Conservation (phyloP, 148 eudicot species). For the Arbutus unedo region DNA sequence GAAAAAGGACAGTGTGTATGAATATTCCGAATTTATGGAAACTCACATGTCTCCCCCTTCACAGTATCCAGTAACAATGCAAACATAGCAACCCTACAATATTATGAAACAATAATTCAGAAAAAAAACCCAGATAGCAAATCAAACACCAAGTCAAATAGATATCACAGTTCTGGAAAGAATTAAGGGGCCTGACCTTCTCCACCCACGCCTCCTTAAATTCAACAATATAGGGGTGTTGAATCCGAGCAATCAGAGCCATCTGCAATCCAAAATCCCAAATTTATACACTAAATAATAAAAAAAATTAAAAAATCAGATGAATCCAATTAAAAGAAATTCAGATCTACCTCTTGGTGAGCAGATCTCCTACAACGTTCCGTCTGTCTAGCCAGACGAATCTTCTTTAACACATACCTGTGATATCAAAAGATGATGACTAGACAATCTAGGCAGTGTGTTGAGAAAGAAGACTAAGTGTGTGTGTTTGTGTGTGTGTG, state of each 20-base stretch:
- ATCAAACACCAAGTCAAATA: not conserved
- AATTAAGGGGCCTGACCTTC: constrained; percentile 52
- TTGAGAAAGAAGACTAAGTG: not conserved
- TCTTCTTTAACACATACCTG: constrained; percentile 95
- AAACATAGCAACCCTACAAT: constrained; percentile 95
- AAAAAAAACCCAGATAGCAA: not conserved
- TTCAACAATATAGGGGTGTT: constrained; percentile 92
- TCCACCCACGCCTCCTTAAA: constrained; percentile 99
- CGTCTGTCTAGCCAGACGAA: constrained; percentile 94
- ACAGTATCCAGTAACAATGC: constrained; percentile 96
- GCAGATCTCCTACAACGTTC: constrained; percentile 98
- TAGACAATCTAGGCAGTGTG: not conserved
- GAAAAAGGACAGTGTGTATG: not conserved
- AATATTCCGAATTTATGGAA: not conserved
- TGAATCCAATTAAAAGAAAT: not conserved
- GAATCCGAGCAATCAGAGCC: constrained; percentile 91
- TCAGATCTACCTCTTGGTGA: constrained; percentile 75
- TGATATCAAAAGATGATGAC: not conserved
- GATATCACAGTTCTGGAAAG: not conserved
- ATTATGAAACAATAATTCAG: constrained; percentile 16
- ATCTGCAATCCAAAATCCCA: constrained; percentile 40
- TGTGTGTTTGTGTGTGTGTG: too few relatives aligned
- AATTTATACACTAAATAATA: not conserved
- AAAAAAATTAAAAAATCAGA: not conserved
- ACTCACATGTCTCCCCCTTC: constrained; percentile 99